Evolutionary conservation across 1,139 yeast species (phyloP), one percentile per base, ranked within the genome.

Genomic region (Scheffersomyces parashehatae): DNA sequence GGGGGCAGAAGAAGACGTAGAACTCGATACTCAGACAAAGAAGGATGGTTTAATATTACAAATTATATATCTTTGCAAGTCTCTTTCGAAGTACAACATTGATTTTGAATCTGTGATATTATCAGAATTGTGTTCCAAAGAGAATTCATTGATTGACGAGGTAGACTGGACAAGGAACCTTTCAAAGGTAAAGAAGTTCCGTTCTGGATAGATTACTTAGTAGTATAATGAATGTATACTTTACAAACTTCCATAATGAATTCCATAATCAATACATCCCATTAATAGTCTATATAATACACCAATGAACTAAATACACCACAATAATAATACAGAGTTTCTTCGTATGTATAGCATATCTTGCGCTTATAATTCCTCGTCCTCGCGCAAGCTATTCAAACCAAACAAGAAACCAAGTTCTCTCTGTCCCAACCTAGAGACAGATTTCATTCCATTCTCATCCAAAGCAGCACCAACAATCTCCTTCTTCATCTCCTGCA

Each of bases 321-420:
- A 12, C 13, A 11, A 29, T 29, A 37, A 26, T 14, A 28, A 26
- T 14, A 33, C 29, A 35, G n/a, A 10, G 14, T 32, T 26, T 37
- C 36, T 33, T 16, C 29, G 15, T 12, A 8, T 36, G 6, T 29
- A 36, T 31, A 28, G 14, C 37, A 33, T 20, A 20, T 6, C 31
- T 11, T 24, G 14, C 32, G 31, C 10, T 15, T 34, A 20, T 20
- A 6, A 20, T 20, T 8, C 5, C 9, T 20, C 26, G 7, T 20
- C 26, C 4, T 20, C 26, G 20, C 38, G 41, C 43, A 55, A 48
- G 26, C 45, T 60, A 56, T 81, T 81, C 56, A 87, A 68, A 32
- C 95, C 95, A 66, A 89, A 89, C 64, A 90, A 77, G 64, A 76
- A 86, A 2, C 93, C 85, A 51, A 90, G 73, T 59, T 90, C 96